Base-by-base conservation (phyloP, 805 yeast species). In the Saccharomycopsis javanensis region DNA sequence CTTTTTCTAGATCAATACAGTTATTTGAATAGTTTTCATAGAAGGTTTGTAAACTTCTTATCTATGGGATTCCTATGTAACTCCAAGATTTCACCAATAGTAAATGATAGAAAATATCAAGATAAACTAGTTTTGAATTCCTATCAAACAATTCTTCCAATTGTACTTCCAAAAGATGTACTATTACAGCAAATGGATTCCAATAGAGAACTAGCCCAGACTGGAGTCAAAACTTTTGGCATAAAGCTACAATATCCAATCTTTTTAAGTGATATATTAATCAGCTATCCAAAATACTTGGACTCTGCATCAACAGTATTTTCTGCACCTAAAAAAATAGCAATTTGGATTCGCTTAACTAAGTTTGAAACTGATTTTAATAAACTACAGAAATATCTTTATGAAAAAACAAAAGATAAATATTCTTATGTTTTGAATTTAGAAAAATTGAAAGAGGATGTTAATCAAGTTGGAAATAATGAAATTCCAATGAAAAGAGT, bases 211-310 rank as follows among this genome's bases (percentile, higher is more conserved):
- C 53, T 51, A 4, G 45, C 11, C 10, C 23, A 53, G 25, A 60
- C 63, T 5, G 63, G 63, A 8, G 35, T 60, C 27, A 60, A 60
- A 48, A 60, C 61, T 3, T 58, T 60, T 56, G 75, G 75, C 0
- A 66, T 73, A 13, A 67, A 71, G 55, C 73, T 75, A 54, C 60
- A 66, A 8, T 71, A 72, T 38, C 76, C 78, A 7, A 60, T 74
- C 2, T 71, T 69, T 59, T 57, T 75, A 54, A 71, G 69, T 10
- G 71, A 67, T 31, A 51, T 75, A 11, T 60, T 67, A 5, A 73
- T 75, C 59, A 18, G 64, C 1, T 77, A 75, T 60, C 71, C 71
- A 8, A 63, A 73, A 34, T 69, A 69, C 30, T 62, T 66, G n/a
- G 70, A 71, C 61, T 70, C 70, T 55, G 59, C 71, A 20, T 73